Conservation (phyloP, 2,329 filamentous ascomycete species). For the Microcyclospora pomicola region DNA sequence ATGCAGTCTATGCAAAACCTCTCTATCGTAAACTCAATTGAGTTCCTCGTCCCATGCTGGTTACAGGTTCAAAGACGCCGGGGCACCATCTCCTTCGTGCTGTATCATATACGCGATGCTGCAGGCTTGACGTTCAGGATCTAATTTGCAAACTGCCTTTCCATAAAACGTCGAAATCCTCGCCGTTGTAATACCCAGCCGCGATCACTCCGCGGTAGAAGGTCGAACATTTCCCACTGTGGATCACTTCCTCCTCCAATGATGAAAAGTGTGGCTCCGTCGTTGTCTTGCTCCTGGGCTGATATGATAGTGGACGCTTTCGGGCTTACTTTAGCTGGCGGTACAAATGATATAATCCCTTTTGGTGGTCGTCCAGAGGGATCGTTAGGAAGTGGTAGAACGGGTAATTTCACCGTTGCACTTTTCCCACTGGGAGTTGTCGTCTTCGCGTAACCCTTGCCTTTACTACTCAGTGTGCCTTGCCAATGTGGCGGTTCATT, state of each 20-base stretch:
- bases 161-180: constrained; percentile 22
- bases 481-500: constrained; percentile 45
- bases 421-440: constrained; percentile 24
- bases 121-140: no score
- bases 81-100: no score
- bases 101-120: no score
- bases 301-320: neutral
- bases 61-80: no score
- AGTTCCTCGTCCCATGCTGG: no score
- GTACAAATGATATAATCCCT: constrained; percentile 67
- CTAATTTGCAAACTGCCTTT: constrained; percentile 21
- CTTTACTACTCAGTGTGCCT: constrained; percentile 7
- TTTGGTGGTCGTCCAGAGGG: constrained; percentile 53
- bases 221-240: constrained; percentile 23
- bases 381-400: constrained; percentile 37
- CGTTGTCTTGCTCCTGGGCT: constrained; percentile 8
- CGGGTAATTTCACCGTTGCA: constrained; percentile 18
- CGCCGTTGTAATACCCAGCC: constrained; percentile 16
- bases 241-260: constrained; percentile 22
- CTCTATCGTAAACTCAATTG: no score
- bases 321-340: constrained; percentile 6
- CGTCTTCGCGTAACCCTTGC: constrained; percentile 14
- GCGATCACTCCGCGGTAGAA: constrained; percentile 9
- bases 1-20: no score
- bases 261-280: constrained; percentile 17